Base-by-base conservation (phyloP, 305 asterid genomes). In the Solanum hybrid region DNA sequence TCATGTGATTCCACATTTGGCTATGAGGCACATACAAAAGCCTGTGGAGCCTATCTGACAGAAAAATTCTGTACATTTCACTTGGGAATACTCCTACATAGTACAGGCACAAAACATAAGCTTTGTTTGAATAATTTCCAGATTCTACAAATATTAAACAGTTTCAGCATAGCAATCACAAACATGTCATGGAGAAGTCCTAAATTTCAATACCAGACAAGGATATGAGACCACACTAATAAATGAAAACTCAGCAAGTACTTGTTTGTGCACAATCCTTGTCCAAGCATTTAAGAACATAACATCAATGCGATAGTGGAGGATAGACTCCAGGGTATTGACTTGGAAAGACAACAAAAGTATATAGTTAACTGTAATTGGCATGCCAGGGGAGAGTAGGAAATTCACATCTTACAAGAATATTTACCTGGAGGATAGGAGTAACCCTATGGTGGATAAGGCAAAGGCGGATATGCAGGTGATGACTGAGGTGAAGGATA, bases 301-400 rank as follows among this genome's bases (percentile, higher is more conserved):
- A 74, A n/a, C 74, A 89, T 95, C 90, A 96, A 93, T 95, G 94
- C 10, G 95, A 95, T 11, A 91, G 96, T 3, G 93, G 98, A 89
- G 98, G 99, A 88, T 97, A 97, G 34, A 91, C 33, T 28, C 95
- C 97, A 34, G 96, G 97, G 87, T 91, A 95, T 29, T 96, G 89
- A 92, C 98, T 99, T 96, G 94, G 24, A 1, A 89, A 11, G 37
- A 74, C 90, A 87, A 86, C 51, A 69, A 10, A 86, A 93, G 13
- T 35, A 67, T 16, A 81, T n/a, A n/a, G 7, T 9, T 86, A 86
- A 92, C 24, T 6, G 11, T 39, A 28, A 64, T 34, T 76, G 13
- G 34, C 16, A 12, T 67, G 20, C 57, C 37, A 86, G 24, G 22
- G 4, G 69, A 67, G 40, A 46, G 20, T 87, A 22, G 35, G 84